Base-by-base conservation (phyloP, 108 stramenopile species). In the Mediolabrus comicus region DNA sequence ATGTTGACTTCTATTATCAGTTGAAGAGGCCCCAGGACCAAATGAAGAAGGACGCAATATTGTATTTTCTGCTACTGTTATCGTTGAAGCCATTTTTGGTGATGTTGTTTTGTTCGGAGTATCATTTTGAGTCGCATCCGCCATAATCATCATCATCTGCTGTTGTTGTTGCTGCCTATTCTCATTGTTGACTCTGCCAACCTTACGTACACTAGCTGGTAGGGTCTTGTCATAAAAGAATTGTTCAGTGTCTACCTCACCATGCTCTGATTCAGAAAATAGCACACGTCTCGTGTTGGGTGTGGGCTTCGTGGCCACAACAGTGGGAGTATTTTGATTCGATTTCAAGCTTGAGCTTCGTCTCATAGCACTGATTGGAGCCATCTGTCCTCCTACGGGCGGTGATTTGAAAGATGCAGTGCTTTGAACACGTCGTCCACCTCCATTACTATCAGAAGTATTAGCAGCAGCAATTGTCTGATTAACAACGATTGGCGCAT, bases 161-260 rank as follows among this genome's bases (percentile, higher is more conserved):
- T 57, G 12, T 57, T 14, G 3, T 7, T n/a, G n/a, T 1, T 29
- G n/a, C 38, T 12, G 32, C 35, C 8, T 49, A 43, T 24, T 62
- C 27, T 16, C 60, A 17, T 51, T 22, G 9, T 6, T 12, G 22
- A 8, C 14, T 6, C 22, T 24, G 46, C 8, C 46, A 49, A 34
- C 26, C 28, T 71, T 71, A 8, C 70, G 31, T 9, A 61, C 70
- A 51, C 53, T 62, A 19, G 68, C 68, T 24, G 70, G 70, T 16
- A 71, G 12, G 12, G 30, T 35, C 53, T 62, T 71, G 39, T 71
- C 70, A 25, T 71, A 62, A 7, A 53, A 52, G 17, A 71, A 71
- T 7, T 29, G 29, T 16, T 71, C 61, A n/a, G 46, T 60, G 39
- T 43, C 53, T 27, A 71, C 70, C 35, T 62, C 31, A 8, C 70